Percentiles rank a stretch among this genome's conserved stretches.
These are phyloP conservation scores for Rhazya stricta DNA, from an alignment of 257 asterid genomes.

Conservation along the genomic window DNA sequence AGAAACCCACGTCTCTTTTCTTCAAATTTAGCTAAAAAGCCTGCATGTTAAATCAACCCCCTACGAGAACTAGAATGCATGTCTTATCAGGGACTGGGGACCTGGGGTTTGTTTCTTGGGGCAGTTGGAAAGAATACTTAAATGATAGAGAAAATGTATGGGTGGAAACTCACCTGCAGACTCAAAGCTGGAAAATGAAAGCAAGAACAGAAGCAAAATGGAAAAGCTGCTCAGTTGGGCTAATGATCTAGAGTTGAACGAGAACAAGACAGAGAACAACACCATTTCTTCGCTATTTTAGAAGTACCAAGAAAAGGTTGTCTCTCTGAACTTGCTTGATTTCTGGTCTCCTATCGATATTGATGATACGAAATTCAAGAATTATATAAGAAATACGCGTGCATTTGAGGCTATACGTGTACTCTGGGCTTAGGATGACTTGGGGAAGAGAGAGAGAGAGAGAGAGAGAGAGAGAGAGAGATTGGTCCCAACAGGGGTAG, in stretches of 20 bases:
- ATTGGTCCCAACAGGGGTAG: no score
- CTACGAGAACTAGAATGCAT: neutral
- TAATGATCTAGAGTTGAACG: neutral
- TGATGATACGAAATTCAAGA: neutral
- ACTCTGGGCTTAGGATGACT: neutral
- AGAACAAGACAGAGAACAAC: conserved; percentile 11
- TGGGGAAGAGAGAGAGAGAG: neutral
- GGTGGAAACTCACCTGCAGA: conserved; percentile 23
- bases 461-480: neutral
- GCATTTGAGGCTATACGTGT: neutral
- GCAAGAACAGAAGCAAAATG: conserved; percentile 15
- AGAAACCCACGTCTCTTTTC: conserved; percentile 5
- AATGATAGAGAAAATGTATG: neutral
- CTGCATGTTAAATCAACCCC: neutral
- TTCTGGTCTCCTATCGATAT: neutral
- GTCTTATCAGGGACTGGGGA: neutral
- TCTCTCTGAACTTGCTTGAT: neutral
- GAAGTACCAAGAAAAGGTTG: neutral
- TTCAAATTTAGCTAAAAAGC: neutral
- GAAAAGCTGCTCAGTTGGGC: neutral
- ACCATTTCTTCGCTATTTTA: conserved; percentile 9
- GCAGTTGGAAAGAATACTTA: neutral
- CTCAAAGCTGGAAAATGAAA: conserved; percentile 17
- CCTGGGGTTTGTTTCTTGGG: neutral
- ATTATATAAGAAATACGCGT: neutral